These are phyloP conservation scores for Penicillium argentinense DNA, from an alignment of 495 filamentous ascomycete species.

Conservation along the genomic window DNA sequence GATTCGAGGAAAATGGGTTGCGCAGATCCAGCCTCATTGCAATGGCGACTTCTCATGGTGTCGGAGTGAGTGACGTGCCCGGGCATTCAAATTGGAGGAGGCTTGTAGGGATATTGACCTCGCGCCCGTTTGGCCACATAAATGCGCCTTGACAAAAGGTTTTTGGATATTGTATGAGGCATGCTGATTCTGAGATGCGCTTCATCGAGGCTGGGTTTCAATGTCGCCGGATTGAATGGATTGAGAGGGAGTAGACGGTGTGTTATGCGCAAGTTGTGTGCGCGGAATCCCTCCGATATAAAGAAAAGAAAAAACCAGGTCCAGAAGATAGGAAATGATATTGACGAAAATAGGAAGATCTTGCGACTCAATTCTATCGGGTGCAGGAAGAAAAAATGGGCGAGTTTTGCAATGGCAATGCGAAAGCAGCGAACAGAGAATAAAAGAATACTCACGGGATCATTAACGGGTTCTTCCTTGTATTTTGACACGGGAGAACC, in stretches of 20 bases:
- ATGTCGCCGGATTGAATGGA: not conserved
- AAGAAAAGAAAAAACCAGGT: slow-evolving; percentile 9
- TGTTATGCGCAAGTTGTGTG: not conserved
- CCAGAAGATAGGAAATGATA: slow-evolving; percentile 16
- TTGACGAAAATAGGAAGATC: slow-evolving; percentile 21
- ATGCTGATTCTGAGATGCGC: too few species aligned
- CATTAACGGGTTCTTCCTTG: slow-evolving; percentile 44
- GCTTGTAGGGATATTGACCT: too few species aligned
- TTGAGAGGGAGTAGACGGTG: not conserved
- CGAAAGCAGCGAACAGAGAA: slow-evolving; percentile 1
- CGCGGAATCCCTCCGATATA: not conserved
- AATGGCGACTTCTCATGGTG: slow-evolving; percentile 1
- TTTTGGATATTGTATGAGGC: too few species aligned
- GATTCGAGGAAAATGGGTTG: too few species aligned
- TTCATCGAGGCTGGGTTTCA: too few species aligned
- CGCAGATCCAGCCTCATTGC: not conserved
- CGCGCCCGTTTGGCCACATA: too few species aligned
- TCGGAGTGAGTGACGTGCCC: not conserved
- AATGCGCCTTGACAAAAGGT: too few species aligned
- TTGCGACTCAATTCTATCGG: slow-evolving; percentile 14
- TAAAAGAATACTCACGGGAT: slow-evolving; percentile 39
- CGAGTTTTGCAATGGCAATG: slow-evolving; percentile 4
- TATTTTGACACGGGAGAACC: slow-evolving; percentile 40
- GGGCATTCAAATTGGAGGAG: too few species aligned
- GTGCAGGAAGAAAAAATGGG: slow-evolving; percentile 16